phyloP scores from a whole-genome alignment of 768 basidiomycete species.

The Serpula lacrymans region DNA sequence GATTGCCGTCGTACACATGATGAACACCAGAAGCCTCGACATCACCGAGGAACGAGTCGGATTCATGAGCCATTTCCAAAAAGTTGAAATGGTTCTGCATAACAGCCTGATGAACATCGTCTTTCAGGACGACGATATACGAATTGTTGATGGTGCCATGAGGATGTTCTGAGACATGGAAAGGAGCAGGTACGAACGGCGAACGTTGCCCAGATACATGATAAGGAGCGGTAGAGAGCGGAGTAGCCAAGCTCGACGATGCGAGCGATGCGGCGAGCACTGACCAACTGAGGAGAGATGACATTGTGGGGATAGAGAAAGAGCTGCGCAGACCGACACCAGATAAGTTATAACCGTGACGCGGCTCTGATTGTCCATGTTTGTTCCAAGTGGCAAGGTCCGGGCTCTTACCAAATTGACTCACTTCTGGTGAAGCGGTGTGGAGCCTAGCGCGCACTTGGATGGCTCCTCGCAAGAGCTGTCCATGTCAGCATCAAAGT shows the following conservation, averaged over 20 bases:
- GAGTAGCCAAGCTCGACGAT: conserved; percentile 33
- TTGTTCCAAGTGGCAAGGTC: conserved; percentile 24
- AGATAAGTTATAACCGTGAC: conserved; percentile 23
- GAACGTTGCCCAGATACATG: conserved; percentile 32
- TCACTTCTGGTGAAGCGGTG: no score
- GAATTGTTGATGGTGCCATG: conserved; percentile 81
- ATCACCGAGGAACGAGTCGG: conserved; percentile 47
- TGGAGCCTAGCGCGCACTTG: no score
- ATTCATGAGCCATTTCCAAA: conserved; percentile 59
- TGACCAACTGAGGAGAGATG: conserved; percentile 28
- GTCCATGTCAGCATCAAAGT: no score
- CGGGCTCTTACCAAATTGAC: no score
- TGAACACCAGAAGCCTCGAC: conserved; percentile 48
- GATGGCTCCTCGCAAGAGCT: no score
- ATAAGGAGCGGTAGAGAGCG: conserved; percentile 43
- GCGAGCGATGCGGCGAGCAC: conserved; percentile 38
- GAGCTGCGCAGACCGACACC: conserved; percentile 4
- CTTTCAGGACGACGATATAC: conserved; percentile 92
- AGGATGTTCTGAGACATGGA: conserved; percentile 55
- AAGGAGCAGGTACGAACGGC: conserved; percentile 56
- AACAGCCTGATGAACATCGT: conserved; percentile 51
- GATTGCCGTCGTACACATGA: conserved; percentile 74
- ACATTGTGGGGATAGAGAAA: conserved; percentile 28
- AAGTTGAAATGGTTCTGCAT: conserved; percentile 79
- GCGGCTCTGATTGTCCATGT: conserved; percentile 19